A percentile compares a stretch with the other conserved stretches of the same genome.
phyloP scores from a whole-genome alignment of 805 yeast species.

The Wickerhamomyces bisporus region DNA sequence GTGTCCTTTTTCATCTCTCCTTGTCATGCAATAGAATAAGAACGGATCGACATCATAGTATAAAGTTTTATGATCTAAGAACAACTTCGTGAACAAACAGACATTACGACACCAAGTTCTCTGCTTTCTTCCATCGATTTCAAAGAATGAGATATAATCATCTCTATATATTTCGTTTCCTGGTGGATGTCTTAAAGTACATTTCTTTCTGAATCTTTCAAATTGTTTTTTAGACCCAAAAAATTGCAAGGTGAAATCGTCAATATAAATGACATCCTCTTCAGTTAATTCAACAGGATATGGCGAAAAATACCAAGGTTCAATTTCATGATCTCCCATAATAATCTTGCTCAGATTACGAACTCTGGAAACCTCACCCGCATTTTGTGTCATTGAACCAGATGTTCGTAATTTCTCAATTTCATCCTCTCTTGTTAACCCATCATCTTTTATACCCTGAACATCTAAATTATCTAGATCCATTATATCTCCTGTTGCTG shows the following conservation, averaged over 20 bases:
- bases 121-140: slow-evolving; percentile 94
- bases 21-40: slow-evolving; percentile 92
- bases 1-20: slow-evolving; percentile 84
- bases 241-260: slow-evolving; percentile 85
- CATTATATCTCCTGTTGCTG: slow-evolving; percentile 59
- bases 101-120: slow-evolving; percentile 96
- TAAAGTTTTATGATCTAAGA: slow-evolving; percentile 91
- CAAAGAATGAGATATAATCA: slow-evolving; percentile 89
- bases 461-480: slow-evolving; percentile 82
- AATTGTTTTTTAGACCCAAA: slow-evolving; percentile 88
- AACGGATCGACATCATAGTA: slow-evolving; percentile 99
- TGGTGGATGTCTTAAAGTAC: slow-evolving; percentile 92
- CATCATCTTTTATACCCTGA: slow-evolving; percentile 70
- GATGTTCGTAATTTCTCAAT: slow-evolving; percentile 85
- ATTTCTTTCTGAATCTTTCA: slow-evolving; percentile 83
- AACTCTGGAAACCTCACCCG: slow-evolving; percentile 82
- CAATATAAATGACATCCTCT: slow-evolving; percentile 82
- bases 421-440: slow-evolving; percentile 83
- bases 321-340: slow-evolving; percentile 87
- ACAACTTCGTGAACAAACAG: slow-evolving; percentile 83
- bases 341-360: slow-evolving; percentile 75
- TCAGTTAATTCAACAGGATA: slow-evolving; percentile 94
- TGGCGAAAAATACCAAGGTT: slow-evolving; percentile 99
- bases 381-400: slow-evolving; percentile 96
- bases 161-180: slow-evolving; percentile 97